Percentiles rank a stretch among this genome's conserved stretches.
Evolutionary conservation across 495 filamentous ascomycete species (phyloP).

Genomic region (Darksidea phi): DNA sequence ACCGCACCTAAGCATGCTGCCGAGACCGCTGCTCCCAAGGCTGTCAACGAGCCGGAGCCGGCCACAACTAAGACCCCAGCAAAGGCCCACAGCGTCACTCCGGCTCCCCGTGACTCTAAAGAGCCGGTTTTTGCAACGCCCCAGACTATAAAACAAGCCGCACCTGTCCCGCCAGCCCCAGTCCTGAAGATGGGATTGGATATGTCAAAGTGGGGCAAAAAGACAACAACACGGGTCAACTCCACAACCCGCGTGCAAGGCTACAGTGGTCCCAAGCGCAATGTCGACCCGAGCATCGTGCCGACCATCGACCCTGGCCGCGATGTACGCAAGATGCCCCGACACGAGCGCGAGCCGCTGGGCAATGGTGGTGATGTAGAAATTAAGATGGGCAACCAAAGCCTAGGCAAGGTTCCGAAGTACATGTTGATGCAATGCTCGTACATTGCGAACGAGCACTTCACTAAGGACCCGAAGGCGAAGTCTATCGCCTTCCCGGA

Average conservation of each 20-base stretch:
- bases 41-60: neutral
- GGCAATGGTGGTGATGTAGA: neutral
- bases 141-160: neutral
- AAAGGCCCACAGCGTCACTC: neutral
- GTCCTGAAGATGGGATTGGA: neutral
- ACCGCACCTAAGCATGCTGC: too few relatives aligned
- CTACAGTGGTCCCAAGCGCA: too few relatives aligned
- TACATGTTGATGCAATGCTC: slow-evolving; percentile 23
- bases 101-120: neutral
- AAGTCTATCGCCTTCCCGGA: neutral
- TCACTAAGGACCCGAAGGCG: slow-evolving; percentile 3
- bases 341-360: slow-evolving; percentile 1
- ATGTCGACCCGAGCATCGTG: too few relatives aligned
- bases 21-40: too few relatives aligned
- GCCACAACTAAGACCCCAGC: neutral
- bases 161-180: slow-evolving; percentile 6
- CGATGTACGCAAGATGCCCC: slow-evolving; percentile 13
- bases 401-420: slow-evolving; percentile 6
- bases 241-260: neutral
- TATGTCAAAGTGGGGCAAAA: neutral
- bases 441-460: neutral
- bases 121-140: slow-evolving; percentile 1
- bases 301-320: neutral
- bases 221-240: neutral
- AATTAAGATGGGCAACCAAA: neutral